Evolutionary conservation across 352 stramenopile species (phyloP).

Genomic region (Aphanomyces cochlioides): DNA sequence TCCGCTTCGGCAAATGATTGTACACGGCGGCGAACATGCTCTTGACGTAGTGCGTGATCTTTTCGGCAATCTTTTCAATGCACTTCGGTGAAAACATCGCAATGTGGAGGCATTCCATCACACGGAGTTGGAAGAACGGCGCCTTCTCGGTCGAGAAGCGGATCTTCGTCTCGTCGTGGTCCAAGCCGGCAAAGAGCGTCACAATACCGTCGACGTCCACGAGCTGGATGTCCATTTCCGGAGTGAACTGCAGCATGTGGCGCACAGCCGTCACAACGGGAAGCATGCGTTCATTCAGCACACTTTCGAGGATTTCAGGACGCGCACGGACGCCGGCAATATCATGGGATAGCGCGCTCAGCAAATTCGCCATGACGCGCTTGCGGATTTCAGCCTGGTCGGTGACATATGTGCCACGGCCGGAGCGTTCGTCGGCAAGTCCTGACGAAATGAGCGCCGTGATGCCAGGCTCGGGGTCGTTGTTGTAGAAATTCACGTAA

Average conservation of each 20-base stretch:
- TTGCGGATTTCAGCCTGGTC: slow-evolving; percentile 25
- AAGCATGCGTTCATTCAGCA: slow-evolving; percentile 67
- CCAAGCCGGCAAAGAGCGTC: slow-evolving; percentile 68
- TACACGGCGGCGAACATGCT: slow-evolving; percentile 83
- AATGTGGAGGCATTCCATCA: slow-evolving; percentile 83
- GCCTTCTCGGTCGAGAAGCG: slow-evolving; percentile 74
- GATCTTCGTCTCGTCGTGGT: slow-evolving; percentile 77
- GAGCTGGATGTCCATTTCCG: slow-evolving; percentile 80
- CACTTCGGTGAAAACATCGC: slow-evolving; percentile 83
- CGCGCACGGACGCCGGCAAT: slow-evolving; percentile 67
- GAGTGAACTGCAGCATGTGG: slow-evolving; percentile 74
- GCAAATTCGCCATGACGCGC: slow-evolving; percentile 69
- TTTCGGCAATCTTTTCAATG: slow-evolving; percentile 64
- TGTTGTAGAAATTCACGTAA: slow-evolving; percentile 88
- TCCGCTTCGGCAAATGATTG: slow-evolving; percentile 67
- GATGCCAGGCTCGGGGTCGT: slow-evolving; percentile 70
- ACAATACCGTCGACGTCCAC: slow-evolving; percentile 69
- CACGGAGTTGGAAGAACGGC: slow-evolving; percentile 73
- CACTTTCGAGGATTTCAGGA: slow-evolving; percentile 57
- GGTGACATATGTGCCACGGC: slow-evolving; percentile 1
- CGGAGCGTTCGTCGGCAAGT: background rate
- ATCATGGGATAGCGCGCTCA: slow-evolving; percentile 66
- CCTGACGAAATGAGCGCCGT: slow-evolving; percentile 52
- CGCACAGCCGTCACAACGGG: slow-evolving; percentile 74
- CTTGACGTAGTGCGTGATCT: slow-evolving; percentile 79